These are phyloP conservation scores for Metschnikowia bowlesiae DNA, from an alignment of 805 yeast genomes.

Conservation along the genomic window DNA sequence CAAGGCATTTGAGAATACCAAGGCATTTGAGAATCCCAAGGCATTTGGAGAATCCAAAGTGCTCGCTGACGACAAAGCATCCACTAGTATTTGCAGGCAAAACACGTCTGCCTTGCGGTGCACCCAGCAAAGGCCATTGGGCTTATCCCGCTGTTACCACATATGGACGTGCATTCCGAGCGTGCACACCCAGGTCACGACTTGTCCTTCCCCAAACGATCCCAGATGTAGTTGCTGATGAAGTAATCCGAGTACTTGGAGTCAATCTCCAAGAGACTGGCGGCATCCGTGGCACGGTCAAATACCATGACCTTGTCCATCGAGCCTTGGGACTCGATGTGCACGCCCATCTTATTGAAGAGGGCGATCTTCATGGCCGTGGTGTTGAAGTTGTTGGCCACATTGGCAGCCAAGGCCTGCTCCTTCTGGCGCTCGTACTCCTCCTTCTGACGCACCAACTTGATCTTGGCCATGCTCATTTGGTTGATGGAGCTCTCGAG, in stretches of 20 bases:
- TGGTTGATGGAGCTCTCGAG: constrained; percentile 40
- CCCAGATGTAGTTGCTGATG: constrained; percentile 78
- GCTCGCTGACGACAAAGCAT: no score
- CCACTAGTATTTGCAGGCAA: no score
- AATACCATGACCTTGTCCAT: constrained; percentile 45
- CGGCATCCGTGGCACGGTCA: constrained; percentile 42
- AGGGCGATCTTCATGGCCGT: constrained; percentile 52
- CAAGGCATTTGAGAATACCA: no score
- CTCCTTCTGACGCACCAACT: constrained; percentile 33
- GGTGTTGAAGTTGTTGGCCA: constrained; percentile 37
- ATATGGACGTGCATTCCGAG: no score
- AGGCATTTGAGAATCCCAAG: no score
- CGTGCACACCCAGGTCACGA: not conserved
- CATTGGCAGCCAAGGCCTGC: constrained; percentile 28
- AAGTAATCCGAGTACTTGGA: constrained; percentile 61
- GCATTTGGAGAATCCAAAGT: no score
- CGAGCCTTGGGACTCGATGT: constrained; percentile 30
- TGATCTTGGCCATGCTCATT: constrained; percentile 30
- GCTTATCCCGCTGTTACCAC: no score
- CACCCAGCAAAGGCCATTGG: no score
- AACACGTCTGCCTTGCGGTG: no score
- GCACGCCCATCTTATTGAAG: constrained; percentile 57
- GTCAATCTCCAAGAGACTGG: constrained; percentile 50
- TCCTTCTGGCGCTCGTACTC: constrained; percentile 28
- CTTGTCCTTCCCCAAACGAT: constrained; percentile 32